Evolutionary conservation across 2,329 filamentous ascomycete genomes (phyloP), one percentile per base, ranked within the genome.

Genomic region (Calonectria pauciramosa): DNA sequence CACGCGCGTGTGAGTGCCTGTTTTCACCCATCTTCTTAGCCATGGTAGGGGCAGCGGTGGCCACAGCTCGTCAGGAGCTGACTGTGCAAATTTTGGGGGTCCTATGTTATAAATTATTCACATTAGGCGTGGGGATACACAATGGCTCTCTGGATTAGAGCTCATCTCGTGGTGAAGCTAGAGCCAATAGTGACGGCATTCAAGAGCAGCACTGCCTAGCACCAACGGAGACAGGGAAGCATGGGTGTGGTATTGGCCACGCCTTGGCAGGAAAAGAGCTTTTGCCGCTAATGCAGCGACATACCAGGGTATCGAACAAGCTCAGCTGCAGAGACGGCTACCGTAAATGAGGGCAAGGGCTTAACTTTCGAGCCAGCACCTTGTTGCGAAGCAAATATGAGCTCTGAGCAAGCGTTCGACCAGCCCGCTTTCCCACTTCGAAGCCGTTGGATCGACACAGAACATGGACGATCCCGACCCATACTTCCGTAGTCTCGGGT

Each of bases 231-330:
- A 28, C 23, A 18, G 14, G 36, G 13, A 20, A 44, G 18, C 56
- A 64, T 49, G 16, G 26, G 47, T 9, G 28, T 14, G 14, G 14
- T 30, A n/a, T 16, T 38, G 34, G 51, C 60, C 63, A 36, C 49
- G n/a, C 10, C n/a, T 36, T 23, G 16, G 23, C n/a, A 10, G 38
- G 56, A 41, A 18, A 10, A 28, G 30, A 41, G 41, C 41, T 30
- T 60, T 68, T 20, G 28, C 70, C 52, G 52, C 70, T 68, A 60
- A 72, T 68, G 70, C 59, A 41, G 56, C 13, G 28, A 36, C 47
- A n/a, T 38, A 26, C 36, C 26, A 36, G 34, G 41, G 34, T 11
- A n/a, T 30, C 52, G 10, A 20, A 49, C 63, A 67, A 41, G 30
- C 30, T 36, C 60, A 23, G 38, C n/a, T 59, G 38, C 38, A 47